phyloP scores from a whole-genome alignment of 78 protist species.

The Acrasis kona region DNA sequence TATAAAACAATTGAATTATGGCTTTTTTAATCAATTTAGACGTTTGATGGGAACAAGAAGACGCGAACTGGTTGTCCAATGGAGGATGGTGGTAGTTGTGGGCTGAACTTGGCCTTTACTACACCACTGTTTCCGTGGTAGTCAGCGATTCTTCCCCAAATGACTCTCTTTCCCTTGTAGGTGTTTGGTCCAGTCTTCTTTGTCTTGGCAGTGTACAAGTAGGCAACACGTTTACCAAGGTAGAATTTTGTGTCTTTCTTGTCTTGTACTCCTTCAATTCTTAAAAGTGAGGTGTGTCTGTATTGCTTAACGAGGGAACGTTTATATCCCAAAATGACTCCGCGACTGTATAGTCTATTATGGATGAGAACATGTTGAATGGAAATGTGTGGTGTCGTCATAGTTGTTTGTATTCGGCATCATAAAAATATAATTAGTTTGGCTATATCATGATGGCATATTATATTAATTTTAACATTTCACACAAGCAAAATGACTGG shows the following conservation, averaged over 20 bases:
- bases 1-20: neutral
- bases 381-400: too few relatives aligned
- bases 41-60: slow-evolving; percentile 80
- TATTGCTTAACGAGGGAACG: slow-evolving; percentile 65
- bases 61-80: slow-evolving; percentile 80
- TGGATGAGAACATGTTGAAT: neutral
- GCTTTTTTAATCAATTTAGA: slow-evolving; percentile 28
- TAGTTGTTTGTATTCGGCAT: too few relatives aligned
- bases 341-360: slow-evolving; percentile 8
- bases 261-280: slow-evolving; percentile 69
- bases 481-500: too few relatives aligned
- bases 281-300: slow-evolving; percentile 67
- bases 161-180: slow-evolving; percentile 7
- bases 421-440: too few relatives aligned
- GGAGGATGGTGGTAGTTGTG: slow-evolving; percentile 81
- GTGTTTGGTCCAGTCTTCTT: slow-evolving; percentile 19
- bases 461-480: too few relatives aligned
- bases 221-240: slow-evolving; percentile 82
- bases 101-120: slow-evolving; percentile 87
- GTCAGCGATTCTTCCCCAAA: slow-evolving; percentile 89
- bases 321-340: neutral
- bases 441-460: too few relatives aligned
- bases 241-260: slow-evolving; percentile 65
- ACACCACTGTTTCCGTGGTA: slow-evolving; percentile 94
- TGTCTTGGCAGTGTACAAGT: slow-evolving; percentile 59